Evolutionary conservation across 352 stramenopile genomes (phyloP).

Genomic region (Phytophthora cryptogea): DNA sequence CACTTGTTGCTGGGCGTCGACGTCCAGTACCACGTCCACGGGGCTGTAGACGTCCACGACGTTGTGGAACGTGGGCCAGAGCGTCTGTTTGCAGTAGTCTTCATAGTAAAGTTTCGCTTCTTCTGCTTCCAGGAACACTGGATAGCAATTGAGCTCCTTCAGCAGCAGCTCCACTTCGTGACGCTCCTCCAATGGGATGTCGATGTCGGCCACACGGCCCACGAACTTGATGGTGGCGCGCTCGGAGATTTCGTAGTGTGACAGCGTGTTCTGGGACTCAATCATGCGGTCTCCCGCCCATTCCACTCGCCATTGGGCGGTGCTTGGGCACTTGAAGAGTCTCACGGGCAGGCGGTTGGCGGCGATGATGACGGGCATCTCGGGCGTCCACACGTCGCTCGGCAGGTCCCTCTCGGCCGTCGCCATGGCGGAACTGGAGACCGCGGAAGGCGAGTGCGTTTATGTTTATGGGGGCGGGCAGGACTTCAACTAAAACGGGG

Average conservation of each 20-base stretch:
- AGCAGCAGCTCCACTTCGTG: conserved; percentile 52
- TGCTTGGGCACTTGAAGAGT: conserved; percentile 22
- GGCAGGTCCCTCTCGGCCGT: conserved; percentile 2
- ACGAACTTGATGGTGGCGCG: conserved; percentile 77
- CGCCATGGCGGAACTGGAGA: conserved; percentile 6
- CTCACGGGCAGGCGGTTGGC: conserved; percentile 71
- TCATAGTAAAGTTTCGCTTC: conserved; percentile 84
- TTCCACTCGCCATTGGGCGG: conserved; percentile 53
- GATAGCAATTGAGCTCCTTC: conserved; percentile 65
- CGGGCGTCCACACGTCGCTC: conserved; percentile 50
- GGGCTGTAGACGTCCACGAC: conserved; percentile 91
- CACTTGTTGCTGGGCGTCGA: conserved; percentile 32
- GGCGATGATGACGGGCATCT: conserved; percentile 74
- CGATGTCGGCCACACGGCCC: conserved; percentile 57
- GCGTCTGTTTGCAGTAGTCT: conserved; percentile 96
- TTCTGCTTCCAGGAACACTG: conserved; percentile 57
- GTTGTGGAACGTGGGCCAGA: conserved; percentile 98
- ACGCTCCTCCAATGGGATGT: conserved; percentile 57
- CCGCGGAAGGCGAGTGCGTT: not conserved
- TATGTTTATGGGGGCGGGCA: not conserved
- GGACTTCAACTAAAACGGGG: conserved; percentile 1
- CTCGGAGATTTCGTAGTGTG: conserved; percentile 70
- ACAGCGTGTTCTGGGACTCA: conserved; percentile 76
- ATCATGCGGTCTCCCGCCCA: conserved; percentile 80
- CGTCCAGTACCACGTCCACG: conserved; percentile 64